Evolutionary conservation across 495 filamentous ascomycete genomes (phyloP), one percentile per base, ranked within the genome.

Genomic region (Aspergillus avenaceus): DNA sequence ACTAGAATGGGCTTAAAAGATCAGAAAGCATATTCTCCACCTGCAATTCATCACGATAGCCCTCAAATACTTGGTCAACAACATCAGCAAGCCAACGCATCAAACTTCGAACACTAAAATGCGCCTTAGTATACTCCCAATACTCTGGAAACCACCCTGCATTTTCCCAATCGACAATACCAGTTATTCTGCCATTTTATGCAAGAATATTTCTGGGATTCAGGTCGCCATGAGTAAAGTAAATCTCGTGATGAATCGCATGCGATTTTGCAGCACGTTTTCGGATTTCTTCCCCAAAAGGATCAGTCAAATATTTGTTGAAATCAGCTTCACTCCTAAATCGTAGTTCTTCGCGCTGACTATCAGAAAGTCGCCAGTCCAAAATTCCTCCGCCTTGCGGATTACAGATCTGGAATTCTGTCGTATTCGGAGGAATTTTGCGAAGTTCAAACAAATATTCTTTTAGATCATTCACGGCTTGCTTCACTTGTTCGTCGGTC

Each of bases 81-180:
- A 46, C 26, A 34, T 46, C 43, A 46, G 27, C 27, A 8, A 34
- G 43, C 43, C 43, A 46, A 32, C 14, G 43, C 27, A n/a, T 32
- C 16, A 46, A 9, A 19, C 27, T 19, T 32, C 43, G 43, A 12
- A 46, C 43, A 7, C 3, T 46, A 16, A 2, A 46, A 22, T 32
- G 27, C 16, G 26, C 26, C 26, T 46, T 32, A 16, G 45, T 40
- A 40, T 48, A 48, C 43, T 48, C 45, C 32, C 45, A 40, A 28
- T 48, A 40, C 21, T 48, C 32, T 6, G 45, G 45, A 25, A 48
- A 48, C 31, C 45, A 48, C 8, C 45, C 31, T 11, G 45, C 45
- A 48, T 48, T 27, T 28, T 40, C 45, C 45, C 45, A 40, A 19
- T 48, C 4, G 5, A 46, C 26, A 32, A 46, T 32, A 19, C 6